Conservation (phyloP, 176 grass and related monocot genomes). For the Alloteropsis semialata region DNA sequence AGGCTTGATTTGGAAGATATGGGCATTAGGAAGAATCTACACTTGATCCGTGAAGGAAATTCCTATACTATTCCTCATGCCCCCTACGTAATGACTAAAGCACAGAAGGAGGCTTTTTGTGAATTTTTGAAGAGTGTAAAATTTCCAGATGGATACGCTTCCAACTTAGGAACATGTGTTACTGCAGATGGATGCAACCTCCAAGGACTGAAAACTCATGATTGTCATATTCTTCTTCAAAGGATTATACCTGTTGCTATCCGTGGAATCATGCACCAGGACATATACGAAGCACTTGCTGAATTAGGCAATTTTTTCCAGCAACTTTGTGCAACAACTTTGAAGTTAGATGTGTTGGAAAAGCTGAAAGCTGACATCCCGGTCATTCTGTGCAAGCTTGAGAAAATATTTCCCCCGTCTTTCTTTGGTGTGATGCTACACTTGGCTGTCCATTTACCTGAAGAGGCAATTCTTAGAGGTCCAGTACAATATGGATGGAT, state of each 20-base stretch:
- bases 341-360: neutral
- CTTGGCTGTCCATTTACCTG: neutral
- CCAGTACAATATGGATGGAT: neutral
- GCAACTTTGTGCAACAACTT: too few relatives aligned
- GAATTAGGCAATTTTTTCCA: neutral
- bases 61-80: too few relatives aligned
- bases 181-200: too few relatives aligned
- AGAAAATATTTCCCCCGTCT: conserved; percentile 23
- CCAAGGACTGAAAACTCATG: neutral
- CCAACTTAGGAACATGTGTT: too few relatives aligned
- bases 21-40: too few relatives aligned
- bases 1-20: too few relatives aligned
- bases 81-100: too few relatives aligned
- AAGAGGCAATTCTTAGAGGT: neutral
- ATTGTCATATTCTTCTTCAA: neutral
- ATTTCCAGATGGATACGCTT: neutral
- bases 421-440: neutral
- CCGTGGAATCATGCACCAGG: neutral
- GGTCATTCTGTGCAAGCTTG: conserved; percentile 22
- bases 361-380: neutral
- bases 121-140: too few relatives aligned
- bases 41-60: too few relatives aligned
- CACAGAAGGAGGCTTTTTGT: too few relatives aligned
- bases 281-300: neutral
- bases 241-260: neutral